Evolutionary conservation across 495 filamentous ascomycete species (phyloP), one percentile per base, ranked within the genome.

Genomic region (Daldinia caldariorum): DNA sequence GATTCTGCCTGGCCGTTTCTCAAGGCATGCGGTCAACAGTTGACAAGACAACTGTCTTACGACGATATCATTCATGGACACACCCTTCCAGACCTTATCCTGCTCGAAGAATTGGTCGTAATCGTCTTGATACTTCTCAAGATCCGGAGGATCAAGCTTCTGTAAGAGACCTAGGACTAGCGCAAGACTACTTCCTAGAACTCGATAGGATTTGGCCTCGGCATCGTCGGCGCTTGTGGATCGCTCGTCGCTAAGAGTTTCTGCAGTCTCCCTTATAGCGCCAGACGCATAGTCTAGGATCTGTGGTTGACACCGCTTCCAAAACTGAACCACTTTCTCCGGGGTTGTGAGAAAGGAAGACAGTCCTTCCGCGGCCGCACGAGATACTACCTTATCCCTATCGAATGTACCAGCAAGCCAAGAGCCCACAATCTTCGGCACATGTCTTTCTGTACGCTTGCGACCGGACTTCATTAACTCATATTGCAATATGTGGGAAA

Each of bases 401-500:
- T 99, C 96, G 74, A 93, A 94, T 1, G 89, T 84, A 12, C 96
- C 94, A 31, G 90, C 90, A 29, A 97, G 84, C 96, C 96, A 99
- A 10, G 92, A 83, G 7, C 92, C 93, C 20, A 93, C 89, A 34
- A 96, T 83, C 31, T 86, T 85, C 2, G 92, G 87, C 66, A 98
- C 83, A 72, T 90, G 83, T 70, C 87, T 92, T 38, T 89, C 92
- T 71, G 96, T 89, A 58, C 92, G 86, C 79, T 94, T 97, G 18
- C 92, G 91, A 26, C 87, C 88, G 8, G 90, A 86, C 16, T 82
- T 84, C 51, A 91, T 86, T 45, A 98, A 83, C 47, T 89, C 83
- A 59, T 92, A 89, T 64, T 93, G 92, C 18, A 94, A 75, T 12
- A 77, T 80, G 77, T 97, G 93, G 39, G 95, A 85, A 35, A 93